Conservation (phyloP, 495 filamentous ascomycete genomes). For the Aspergillus homomorphus region DNA sequence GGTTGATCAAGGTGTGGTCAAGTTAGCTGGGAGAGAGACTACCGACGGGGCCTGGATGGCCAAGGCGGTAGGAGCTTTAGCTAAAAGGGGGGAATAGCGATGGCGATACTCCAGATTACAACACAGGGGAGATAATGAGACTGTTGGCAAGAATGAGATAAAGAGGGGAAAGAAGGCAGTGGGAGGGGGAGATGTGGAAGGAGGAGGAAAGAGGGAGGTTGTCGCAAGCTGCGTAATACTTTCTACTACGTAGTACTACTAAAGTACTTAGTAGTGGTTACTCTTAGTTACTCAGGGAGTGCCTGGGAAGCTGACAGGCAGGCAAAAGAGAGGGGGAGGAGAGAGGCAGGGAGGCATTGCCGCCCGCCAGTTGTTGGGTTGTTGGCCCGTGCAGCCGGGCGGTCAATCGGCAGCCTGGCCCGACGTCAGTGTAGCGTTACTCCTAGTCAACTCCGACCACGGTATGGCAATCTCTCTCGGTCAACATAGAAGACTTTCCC, state of each 20-base stretch:
- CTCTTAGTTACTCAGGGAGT: not conserved
- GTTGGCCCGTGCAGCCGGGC: not conserved
- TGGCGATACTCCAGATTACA: constrained; percentile 5
- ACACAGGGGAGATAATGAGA: not conserved
- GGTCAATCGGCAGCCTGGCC: not conserved
- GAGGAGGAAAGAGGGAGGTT: not conserved
- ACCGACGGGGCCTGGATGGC: constrained; percentile 31
- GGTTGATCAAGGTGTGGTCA: constrained; percentile 20
- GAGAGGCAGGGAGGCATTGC: too few species aligned
- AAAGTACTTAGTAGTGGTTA: constrained; percentile 1
- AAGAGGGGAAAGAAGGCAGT: not conserved
- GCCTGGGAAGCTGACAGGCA: not conserved
- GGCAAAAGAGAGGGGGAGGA: too few species aligned
- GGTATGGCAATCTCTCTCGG: too few species aligned
- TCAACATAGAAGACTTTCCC: too few species aligned
- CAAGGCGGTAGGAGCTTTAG: constrained; percentile 24
- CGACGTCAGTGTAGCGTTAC: not conserved
- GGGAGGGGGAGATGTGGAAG: not conserved
- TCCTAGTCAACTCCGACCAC: not conserved
- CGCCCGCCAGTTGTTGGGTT: not conserved
- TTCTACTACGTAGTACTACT: not conserved
- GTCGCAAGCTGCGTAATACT: constrained; percentile 9
- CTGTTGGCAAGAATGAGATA: not conserved
- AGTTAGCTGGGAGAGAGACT: constrained; percentile 24
- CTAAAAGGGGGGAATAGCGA: constrained; percentile 9